These are phyloP conservation scores for Orbilia javanica DNA, from an alignment of 2,329 filamentous ascomycete genomes.

Conservation along the genomic window DNA sequence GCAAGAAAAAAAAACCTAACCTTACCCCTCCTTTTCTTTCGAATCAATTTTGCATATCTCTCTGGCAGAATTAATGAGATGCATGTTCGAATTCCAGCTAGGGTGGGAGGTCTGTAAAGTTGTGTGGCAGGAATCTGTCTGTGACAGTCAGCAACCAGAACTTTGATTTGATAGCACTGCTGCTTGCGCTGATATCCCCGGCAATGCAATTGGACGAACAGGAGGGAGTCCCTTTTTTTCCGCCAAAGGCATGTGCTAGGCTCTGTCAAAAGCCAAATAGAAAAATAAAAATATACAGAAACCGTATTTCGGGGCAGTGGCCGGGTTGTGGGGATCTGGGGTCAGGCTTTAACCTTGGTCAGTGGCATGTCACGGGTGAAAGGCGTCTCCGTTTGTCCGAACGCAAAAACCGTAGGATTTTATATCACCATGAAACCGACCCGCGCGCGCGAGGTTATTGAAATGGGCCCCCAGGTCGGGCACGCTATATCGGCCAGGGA, in stretches of 20 bases:
- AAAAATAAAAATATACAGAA: neutral
- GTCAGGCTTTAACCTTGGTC: slow-evolving; percentile 32
- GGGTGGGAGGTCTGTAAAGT: slow-evolving; percentile 27
- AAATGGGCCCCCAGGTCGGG: slow-evolving; percentile 1
- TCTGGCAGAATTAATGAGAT: slow-evolving; percentile 26
- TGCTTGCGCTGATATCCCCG: slow-evolving; percentile 12
- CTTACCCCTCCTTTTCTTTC: slow-evolving; percentile 46
- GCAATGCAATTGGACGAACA: slow-evolving; percentile 19
- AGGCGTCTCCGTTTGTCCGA: slow-evolving; percentile 58
- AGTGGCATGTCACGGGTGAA: slow-evolving; percentile 52
- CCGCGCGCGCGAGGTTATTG: slow-evolving; percentile 30
- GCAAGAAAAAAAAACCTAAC: slow-evolving; percentile 30
- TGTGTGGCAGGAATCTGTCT: slow-evolving; percentile 5
- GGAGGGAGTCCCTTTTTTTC: slow-evolving; percentile 17
- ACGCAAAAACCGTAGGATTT: slow-evolving; percentile 18
- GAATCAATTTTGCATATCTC: slow-evolving; percentile 29
- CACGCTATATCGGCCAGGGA: slow-evolving; percentile 3
- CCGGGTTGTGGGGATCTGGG: slow-evolving; percentile 48
- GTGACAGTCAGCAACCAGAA: neutral
- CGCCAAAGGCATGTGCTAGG: slow-evolving; percentile 19
- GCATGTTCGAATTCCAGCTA: slow-evolving; percentile 24
- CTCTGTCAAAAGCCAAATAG: slow-evolving; percentile 11
- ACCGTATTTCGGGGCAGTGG: slow-evolving; percentile 48
- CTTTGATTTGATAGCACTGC: slow-evolving; percentile 13
- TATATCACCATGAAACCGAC: slow-evolving; percentile 34